phyloP scores from a whole-genome alignment of 2,329 filamentous ascomycete genomes.

The Hypoxylon sp. region DNA sequence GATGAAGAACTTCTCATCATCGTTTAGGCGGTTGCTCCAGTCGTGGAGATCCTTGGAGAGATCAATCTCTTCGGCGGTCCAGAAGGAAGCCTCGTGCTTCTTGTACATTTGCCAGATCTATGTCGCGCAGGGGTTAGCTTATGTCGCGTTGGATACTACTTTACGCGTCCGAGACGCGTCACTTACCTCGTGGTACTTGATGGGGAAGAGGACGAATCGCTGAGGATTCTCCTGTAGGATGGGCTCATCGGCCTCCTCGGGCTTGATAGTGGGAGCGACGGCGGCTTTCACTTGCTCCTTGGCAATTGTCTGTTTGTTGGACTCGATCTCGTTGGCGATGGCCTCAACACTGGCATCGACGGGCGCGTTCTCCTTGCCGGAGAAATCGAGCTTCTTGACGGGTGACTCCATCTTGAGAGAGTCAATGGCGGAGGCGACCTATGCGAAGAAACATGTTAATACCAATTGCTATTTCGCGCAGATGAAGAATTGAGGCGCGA shows the following conservation, averaged over 20 bases:
- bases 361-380: conserved; percentile 84
- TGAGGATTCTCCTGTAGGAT: conserved; percentile 95
- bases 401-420: conserved; percentile 94
- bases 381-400: conserved; percentile 89
- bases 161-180: conserved; percentile 74
- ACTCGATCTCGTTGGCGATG: conserved; percentile 68
- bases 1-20: conserved; percentile 98
- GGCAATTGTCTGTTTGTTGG: conserved; percentile 67
- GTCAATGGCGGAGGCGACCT: conserved; percentile 90
- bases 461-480: conserved; percentile 11
- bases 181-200: conserved; percentile 99
- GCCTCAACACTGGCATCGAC: conserved; percentile 64
- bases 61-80: conserved; percentile 99
- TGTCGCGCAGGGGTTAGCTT: conserved; percentile 56
- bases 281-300: conserved; percentile 57
- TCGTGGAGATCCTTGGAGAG: conserved; percentile 98
- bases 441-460: conserved; percentile 46
- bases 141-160: conserved; percentile 60
- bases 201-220: conserved; percentile 97
- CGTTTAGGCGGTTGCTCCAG: conserved; percentile 97
- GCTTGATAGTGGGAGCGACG: conserved; percentile 67
- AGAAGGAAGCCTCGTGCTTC: conserved; percentile 99
- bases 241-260: conserved; percentile 85
- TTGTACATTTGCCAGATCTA: conserved; percentile 99
- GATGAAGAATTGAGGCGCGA: conserved; percentile 37